Percentiles rank a stretch among this genome's conserved stretches.
phyloP scores from a whole-genome alignment of 2,329 filamentous ascomycete species.

The Cordyceps cateniannulata region DNA sequence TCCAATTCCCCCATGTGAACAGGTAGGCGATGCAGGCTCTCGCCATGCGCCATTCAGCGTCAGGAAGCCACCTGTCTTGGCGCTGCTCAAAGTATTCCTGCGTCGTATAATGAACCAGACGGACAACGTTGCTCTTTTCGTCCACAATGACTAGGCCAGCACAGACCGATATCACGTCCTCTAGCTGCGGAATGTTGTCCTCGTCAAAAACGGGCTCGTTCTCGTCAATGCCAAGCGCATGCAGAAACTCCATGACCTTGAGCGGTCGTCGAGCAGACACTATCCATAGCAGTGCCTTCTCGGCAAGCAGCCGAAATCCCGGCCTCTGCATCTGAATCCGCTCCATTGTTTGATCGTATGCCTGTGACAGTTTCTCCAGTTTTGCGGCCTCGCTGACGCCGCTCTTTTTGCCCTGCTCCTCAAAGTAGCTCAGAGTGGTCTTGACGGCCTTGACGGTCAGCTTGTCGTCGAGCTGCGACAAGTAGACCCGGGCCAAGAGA shows the following conservation, averaged over 20 bases:
- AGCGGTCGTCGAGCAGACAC: conserved; percentile 27
- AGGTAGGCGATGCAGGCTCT: conserved; percentile 23
- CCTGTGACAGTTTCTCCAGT: conserved; percentile 24
- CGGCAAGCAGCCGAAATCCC: conserved; percentile 21
- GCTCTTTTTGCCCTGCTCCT: background rate
- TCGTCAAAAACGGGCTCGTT: conserved; percentile 22
- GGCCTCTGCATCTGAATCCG: conserved; percentile 30
- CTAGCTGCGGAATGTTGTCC: conserved; percentile 26
- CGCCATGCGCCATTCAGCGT: background rate
- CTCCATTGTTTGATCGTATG: conserved; percentile 34
- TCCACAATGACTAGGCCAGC: conserved; percentile 32
- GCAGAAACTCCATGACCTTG: conserved; percentile 27
- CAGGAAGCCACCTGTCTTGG: background rate
- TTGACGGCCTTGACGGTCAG: conserved; percentile 25
- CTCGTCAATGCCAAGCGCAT: conserved; percentile 32
- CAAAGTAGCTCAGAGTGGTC: background rate
- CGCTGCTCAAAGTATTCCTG: conserved; percentile 6
- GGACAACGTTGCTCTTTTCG: conserved; percentile 27
- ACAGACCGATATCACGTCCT: conserved; percentile 28
- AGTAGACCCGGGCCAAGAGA: conserved; percentile 10
- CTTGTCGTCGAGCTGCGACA: background rate
- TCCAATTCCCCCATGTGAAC: conserved; percentile 19
- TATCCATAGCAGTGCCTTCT: conserved; percentile 36
- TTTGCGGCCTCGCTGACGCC: conserved; percentile 19
- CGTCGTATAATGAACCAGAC: conserved; percentile 25